phyloP scores from a whole-genome alignment of 2,329 filamentous ascomycete species.

The Fusarium nisikadoi region DNA sequence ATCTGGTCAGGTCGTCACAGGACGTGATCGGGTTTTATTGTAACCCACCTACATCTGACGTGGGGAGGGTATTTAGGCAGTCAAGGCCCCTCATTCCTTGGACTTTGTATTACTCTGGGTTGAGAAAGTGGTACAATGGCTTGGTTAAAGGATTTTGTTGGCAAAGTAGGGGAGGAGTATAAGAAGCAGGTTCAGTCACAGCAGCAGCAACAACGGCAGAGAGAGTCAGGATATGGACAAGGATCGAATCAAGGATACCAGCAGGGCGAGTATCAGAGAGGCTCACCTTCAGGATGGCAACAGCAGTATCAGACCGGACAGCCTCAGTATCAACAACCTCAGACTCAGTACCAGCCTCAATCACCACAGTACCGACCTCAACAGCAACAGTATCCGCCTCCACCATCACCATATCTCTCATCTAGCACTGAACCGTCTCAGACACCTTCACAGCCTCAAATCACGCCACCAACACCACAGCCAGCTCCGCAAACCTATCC shows the following conservation, averaged over 20 bases:
- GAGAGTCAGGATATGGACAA: not conserved
- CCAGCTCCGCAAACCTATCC: not conserved
- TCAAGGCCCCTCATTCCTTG: not conserved
- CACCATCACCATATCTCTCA: not conserved
- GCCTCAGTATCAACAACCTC: constrained; percentile 10
- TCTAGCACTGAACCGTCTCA: not conserved
- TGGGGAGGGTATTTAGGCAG: constrained; percentile 16
- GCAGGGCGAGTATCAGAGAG: not conserved
- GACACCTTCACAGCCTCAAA: not conserved
- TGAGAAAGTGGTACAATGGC: constrained; percentile 24
- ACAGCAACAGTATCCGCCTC: constrained; percentile 8
- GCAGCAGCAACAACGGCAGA: constrained; percentile 9
- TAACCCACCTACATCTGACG: not conserved
- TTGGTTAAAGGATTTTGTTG: constrained; percentile 36
- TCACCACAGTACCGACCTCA: constrained; percentile 1
- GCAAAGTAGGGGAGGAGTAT: constrained; percentile 41
- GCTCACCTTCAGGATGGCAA: constrained; percentile 3
- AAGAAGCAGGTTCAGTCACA: constrained; percentile 26
- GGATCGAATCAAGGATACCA: constrained; percentile 5
- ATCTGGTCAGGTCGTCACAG: not conserved
- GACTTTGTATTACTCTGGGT: not conserved
- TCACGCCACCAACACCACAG: not conserved
- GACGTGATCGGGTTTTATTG: not conserved
- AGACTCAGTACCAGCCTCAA: constrained; percentile 10
- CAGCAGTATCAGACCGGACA: constrained; percentile 4